Evolutionary conservation across 257 asterid genomes (phyloP), one percentile per base, ranked within the genome.

Genomic region (Anisodus tanguticus): DNA sequence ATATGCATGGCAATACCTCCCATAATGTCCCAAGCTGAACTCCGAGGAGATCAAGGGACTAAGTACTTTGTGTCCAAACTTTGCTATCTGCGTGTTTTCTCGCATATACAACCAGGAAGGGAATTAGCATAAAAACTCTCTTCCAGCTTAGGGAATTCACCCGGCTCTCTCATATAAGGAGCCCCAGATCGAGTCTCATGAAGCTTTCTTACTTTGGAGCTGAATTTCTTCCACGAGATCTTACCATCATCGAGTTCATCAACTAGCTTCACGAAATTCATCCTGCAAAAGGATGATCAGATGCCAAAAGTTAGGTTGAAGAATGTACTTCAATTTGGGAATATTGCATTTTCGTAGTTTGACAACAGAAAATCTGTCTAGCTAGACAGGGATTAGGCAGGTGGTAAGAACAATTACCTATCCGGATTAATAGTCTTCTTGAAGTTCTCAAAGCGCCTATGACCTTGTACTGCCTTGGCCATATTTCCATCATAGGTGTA

Each of bases 381-480:
- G 53, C 55, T 22, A 57, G 72, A 80, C 22, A 26, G 59, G 77
- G 68, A 68, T 3, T 10, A 67, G 49, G 31, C 47, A 5, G 58
- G 62, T 37, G 5, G 9, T 76, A 81, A 41, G 59, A 47, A 68
- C 59, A 17, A 17, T 6, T 90, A 94, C 98, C 98, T 94, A 91
- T 95, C 97, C 26, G 98, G 96, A 87, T 88, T 92, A 45, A 95
- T 86, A 79, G 98, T 95, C 88, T 95, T 95, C 96, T 91, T 93
- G 91, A 95, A 95, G 85, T 91, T 89, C 88, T 94, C 99, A 9
- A 93, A 94, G 6, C 99, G 95, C 78, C 99, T 89, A 83, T 95
- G 98, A 51, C 99, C 99, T 88, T 94, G 97, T 11, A 95, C 99
- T n/a, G 99, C 99, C 91, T 95, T 95, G 1, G 99, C 99, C 99